Conservation (phyloP, 305 asterid species). For the Fraxinus sp. region DNA sequence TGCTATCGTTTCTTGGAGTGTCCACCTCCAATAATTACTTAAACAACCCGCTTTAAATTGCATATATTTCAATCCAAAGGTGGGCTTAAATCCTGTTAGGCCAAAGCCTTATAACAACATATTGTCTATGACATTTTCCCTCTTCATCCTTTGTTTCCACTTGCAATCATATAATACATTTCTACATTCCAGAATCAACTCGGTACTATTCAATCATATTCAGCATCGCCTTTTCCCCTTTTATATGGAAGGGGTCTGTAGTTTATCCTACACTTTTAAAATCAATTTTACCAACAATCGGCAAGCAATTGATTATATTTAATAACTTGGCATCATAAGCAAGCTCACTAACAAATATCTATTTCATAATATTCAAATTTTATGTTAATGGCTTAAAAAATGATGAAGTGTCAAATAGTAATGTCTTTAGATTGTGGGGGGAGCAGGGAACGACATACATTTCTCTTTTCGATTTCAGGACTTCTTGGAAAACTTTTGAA, state of each 20-base stretch:
- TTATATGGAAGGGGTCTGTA: neutral
- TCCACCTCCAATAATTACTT: neutral
- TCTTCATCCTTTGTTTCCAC: slow-evolving; percentile 5
- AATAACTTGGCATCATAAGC: neutral
- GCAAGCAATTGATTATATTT: neutral
- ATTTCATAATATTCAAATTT: neutral
- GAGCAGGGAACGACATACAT: neutral
- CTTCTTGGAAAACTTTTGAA: neutral
- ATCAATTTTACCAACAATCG: neutral
- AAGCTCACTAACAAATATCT: neutral
- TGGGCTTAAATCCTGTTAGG: neutral
- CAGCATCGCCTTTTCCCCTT: neutral
- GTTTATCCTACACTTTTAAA: neutral
- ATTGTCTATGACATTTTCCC: neutral
- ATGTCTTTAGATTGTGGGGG: neutral
- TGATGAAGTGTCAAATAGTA: neutral
- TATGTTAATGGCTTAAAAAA: neutral
- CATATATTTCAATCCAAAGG: neutral
- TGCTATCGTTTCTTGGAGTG: neutral
- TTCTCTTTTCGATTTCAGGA: neutral
- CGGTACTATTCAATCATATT: neutral
- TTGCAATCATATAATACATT: neutral
- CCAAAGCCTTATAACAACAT: neutral
- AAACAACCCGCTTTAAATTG: neutral
- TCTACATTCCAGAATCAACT: neutral